Percentiles rank a stretch among this genome's conserved stretches.
phyloP scores from a whole-genome alignment of 352 stramenopile genomes.

The Globisporangium irregulare region DNA sequence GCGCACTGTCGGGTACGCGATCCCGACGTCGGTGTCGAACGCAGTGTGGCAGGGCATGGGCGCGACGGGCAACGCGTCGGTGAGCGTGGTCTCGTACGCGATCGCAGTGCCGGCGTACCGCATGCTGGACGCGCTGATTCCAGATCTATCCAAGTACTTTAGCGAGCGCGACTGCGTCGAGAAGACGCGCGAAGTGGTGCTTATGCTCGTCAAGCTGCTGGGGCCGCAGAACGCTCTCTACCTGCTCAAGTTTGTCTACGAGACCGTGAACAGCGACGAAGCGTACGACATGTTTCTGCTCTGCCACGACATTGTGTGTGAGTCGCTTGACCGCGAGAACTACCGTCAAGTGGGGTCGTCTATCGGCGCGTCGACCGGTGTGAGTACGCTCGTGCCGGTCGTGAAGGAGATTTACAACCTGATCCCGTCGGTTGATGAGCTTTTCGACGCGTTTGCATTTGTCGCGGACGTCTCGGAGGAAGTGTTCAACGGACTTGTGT shows the following conservation, averaged over 20 bases:
- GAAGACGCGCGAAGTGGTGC: slow-evolving; percentile 43
- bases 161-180: slow-evolving; percentile 57
- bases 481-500: slow-evolving; percentile 31
- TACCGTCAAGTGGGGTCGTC: slow-evolving; percentile 48
- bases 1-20: slow-evolving; percentile 46
- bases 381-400: slow-evolving; percentile 42
- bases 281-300: slow-evolving; percentile 62
- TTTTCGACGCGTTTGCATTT: slow-evolving; percentile 49
- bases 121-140: slow-evolving; percentile 49
- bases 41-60: slow-evolving; percentile 61
- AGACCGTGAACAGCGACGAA: slow-evolving; percentile 76
- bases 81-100: slow-evolving; percentile 53
- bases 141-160: slow-evolving; percentile 37
- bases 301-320: slow-evolving; percentile 57
- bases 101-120: slow-evolving; percentile 70
- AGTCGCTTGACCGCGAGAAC: slow-evolving; percentile 63
- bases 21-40: slow-evolving; percentile 59
- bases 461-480: slow-evolving; percentile 66
- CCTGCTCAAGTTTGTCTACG: slow-evolving; percentile 65
- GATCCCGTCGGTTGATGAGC: slow-evolving; percentile 61
- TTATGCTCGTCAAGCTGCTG: slow-evolving; percentile 50
- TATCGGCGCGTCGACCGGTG: slow-evolving; percentile 34
- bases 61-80: slow-evolving; percentile 54
- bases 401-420: slow-evolving; percentile 50
- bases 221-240: slow-evolving; percentile 76